Evolutionary conservation across 352 stramenopile genomes (phyloP).

Genomic region (Pythium oligandrum): DNA sequence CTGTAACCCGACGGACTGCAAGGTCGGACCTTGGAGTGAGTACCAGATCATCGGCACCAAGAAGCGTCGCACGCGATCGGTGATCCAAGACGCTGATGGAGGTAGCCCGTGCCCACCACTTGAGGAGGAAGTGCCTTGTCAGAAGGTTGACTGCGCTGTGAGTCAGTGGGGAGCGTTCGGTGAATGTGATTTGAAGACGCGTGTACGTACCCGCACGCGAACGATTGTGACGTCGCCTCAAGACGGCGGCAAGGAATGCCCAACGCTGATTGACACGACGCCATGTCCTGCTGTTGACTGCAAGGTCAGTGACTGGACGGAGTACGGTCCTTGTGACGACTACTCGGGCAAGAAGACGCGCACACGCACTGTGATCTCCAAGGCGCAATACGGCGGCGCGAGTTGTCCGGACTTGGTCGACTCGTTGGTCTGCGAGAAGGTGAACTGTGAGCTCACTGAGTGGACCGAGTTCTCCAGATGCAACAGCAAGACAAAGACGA

Average conservation of each 20-base stretch:
- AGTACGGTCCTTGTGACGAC: slow-evolving; percentile 34
- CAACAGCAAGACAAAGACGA: slow-evolving; percentile 28
- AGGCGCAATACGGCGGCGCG: slow-evolving; percentile 28
- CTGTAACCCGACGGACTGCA: slow-evolving; percentile 62
- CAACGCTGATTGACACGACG: slow-evolving; percentile 21
- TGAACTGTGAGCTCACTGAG: slow-evolving; percentile 36
- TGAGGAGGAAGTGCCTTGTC: slow-evolving; percentile 28
- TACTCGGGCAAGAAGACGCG: slow-evolving; percentile 33
- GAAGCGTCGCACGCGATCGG: slow-evolving; percentile 33
- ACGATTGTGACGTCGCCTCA: slow-evolving; percentile 31
- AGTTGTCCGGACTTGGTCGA: slow-evolving; percentile 33
- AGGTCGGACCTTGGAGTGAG: slow-evolving; percentile 41
- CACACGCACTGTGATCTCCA: slow-evolving; percentile 23
- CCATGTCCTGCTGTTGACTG: slow-evolving; percentile 42
- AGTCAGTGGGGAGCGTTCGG: slow-evolving; percentile 42
- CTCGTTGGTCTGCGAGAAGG: slow-evolving; percentile 29
- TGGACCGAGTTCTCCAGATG: slow-evolving; percentile 43
- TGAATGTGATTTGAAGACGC: slow-evolving; percentile 28
- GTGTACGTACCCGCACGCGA: slow-evolving; percentile 40
- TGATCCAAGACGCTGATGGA: slow-evolving; percentile 37
- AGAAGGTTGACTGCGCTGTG: slow-evolving; percentile 39
- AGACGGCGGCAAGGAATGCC: slow-evolving; percentile 46
- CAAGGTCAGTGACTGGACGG: slow-evolving; percentile 43
- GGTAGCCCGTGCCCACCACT: slow-evolving; percentile 35
- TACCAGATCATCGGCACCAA: slow-evolving; percentile 35